phyloP scores from a whole-genome alignment of 371 early-diverging fungal genomes.

The Capillidium heterosporum region DNA sequence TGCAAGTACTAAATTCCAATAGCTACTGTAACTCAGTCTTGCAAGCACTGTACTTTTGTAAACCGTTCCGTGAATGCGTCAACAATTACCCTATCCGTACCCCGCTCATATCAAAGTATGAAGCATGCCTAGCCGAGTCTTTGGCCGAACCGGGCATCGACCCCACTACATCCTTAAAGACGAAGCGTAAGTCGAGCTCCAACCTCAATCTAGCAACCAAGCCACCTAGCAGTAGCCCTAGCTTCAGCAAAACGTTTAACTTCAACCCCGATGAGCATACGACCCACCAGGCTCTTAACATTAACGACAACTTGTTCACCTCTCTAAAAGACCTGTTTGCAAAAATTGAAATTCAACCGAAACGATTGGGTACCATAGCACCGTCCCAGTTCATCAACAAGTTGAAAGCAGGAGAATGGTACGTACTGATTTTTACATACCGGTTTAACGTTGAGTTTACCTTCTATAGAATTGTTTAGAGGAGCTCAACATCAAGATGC shows the following conservation, averaged over 20 bases:
- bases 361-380: conserved; percentile 68
- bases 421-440: conserved; percentile 9
- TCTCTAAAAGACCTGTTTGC: conserved; percentile 75
- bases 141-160: not conserved
- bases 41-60: conserved; percentile 89
- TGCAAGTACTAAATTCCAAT: not conserved
- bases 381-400: conserved; percentile 72
- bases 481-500: conserved; percentile 93
- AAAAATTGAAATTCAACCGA: conserved; percentile 61
- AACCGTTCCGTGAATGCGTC: conserved; percentile 86
- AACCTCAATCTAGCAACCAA: not conserved
- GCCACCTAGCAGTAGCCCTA: not conserved
- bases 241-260: not conserved
- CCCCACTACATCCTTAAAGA: not conserved
- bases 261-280: conserved; percentile 18
- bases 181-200: not conserved
- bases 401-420: conserved; percentile 81
- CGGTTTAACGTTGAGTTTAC: not conserved
- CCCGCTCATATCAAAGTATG: conserved; percentile 13
- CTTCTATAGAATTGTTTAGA: conserved; percentile 59
- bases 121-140: not conserved
- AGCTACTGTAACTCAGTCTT: conserved; percentile 92
- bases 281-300: conserved; percentile 24
- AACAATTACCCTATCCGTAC: conserved; percentile 38
- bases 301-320: conserved; percentile 66